phyloP scores from a whole-genome alignment of 2,329 filamentous ascomycete genomes.

The Neonectria sp. region DNA sequence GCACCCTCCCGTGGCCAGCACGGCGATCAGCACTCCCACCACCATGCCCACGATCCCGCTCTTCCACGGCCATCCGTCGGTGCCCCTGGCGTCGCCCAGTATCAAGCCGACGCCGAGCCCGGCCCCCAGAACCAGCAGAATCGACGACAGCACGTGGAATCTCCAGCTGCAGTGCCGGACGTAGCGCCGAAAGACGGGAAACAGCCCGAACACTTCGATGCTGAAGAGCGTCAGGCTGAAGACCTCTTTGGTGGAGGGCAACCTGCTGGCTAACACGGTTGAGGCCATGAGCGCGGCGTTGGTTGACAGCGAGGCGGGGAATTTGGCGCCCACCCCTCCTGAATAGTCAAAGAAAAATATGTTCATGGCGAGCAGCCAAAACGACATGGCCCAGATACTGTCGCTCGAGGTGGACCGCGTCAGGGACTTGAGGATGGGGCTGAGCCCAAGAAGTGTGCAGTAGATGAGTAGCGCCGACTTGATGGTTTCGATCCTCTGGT shows the following conservation, averaged over 20 bases:
- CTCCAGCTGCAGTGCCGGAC: slow-evolving; percentile 85
- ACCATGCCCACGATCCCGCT: slow-evolving; percentile 79
- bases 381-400: slow-evolving; percentile 97
- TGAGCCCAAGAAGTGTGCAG: slow-evolving; percentile 90
- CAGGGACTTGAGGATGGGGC: slow-evolving; percentile 96
- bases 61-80: slow-evolving; percentile 65
- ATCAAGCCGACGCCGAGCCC: slow-evolving; percentile 82
- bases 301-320: slow-evolving; percentile 85
- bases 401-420: slow-evolving; percentile 93
- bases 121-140: slow-evolving; percentile 82
- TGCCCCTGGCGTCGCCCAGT: slow-evolving; percentile 60
- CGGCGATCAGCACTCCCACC: slow-evolving; percentile 81
- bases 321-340: slow-evolving; percentile 74
- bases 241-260: slow-evolving; percentile 92
- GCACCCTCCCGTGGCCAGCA: slow-evolving; percentile 89
- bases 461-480: slow-evolving; percentile 96
- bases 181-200: slow-evolving; percentile 96
- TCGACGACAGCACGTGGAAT: slow-evolving; percentile 84
- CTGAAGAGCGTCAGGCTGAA: slow-evolving; percentile 96
- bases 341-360: slow-evolving; percentile 99
- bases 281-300: slow-evolving; percentile 98
- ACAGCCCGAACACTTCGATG: slow-evolving; percentile 97
- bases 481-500: slow-evolving; percentile 79
- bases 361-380: slow-evolving; percentile 93
- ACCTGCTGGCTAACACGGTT: slow-evolving; percentile 90